These are phyloP conservation scores for Penicillium brasilianum DNA, from an alignment of 2,329 filamentous ascomycete species.

Conservation along the genomic window DNA sequence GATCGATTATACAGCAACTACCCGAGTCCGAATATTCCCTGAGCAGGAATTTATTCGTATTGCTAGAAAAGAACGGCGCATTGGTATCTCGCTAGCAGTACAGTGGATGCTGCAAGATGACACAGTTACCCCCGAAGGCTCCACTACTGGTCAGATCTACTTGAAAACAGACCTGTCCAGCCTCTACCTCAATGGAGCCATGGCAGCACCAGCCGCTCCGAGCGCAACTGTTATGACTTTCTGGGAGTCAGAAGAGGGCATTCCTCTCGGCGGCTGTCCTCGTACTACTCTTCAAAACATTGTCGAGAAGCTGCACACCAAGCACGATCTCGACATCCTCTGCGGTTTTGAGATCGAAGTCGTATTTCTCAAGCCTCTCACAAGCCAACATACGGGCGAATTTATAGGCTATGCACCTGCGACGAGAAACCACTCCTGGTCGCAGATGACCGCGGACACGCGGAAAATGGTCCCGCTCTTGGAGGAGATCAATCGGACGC, in stretches of 20 bases:
- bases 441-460: slow-evolving; percentile 66
- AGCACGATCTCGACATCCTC: slow-evolving; percentile 63
- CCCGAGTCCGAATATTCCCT: slow-evolving; percentile 71
- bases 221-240: slow-evolving; percentile 71
- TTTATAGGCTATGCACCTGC: slow-evolving; percentile 50
- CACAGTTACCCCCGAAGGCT: slow-evolving; percentile 55
- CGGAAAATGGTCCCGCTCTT: slow-evolving; percentile 63
- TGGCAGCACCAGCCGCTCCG: slow-evolving; percentile 47
- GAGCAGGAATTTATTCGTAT: slow-evolving; percentile 60
- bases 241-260: slow-evolving; percentile 64
- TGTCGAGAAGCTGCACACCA: slow-evolving; percentile 56
- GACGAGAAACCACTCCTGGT: slow-evolving; percentile 73
- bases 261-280: slow-evolving; percentile 64
- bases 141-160: slow-evolving; percentile 68
- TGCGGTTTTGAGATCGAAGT: slow-evolving; percentile 85
- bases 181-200: slow-evolving; percentile 62
- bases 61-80: slow-evolving; percentile 52
- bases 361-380: slow-evolving; percentile 64
- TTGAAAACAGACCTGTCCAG: slow-evolving; percentile 70
- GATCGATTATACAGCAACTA: slow-evolving; percentile 75
- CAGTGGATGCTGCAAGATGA: slow-evolving; percentile 74
- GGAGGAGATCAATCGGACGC: slow-evolving; percentile 66
- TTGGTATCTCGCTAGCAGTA: slow-evolving; percentile 68
- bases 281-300: slow-evolving; percentile 65
- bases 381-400: slow-evolving; percentile 31